These are phyloP conservation scores for Carallia brachiata DNA, from an alignment of 345 rosid genomes.

Conservation along the genomic window DNA sequence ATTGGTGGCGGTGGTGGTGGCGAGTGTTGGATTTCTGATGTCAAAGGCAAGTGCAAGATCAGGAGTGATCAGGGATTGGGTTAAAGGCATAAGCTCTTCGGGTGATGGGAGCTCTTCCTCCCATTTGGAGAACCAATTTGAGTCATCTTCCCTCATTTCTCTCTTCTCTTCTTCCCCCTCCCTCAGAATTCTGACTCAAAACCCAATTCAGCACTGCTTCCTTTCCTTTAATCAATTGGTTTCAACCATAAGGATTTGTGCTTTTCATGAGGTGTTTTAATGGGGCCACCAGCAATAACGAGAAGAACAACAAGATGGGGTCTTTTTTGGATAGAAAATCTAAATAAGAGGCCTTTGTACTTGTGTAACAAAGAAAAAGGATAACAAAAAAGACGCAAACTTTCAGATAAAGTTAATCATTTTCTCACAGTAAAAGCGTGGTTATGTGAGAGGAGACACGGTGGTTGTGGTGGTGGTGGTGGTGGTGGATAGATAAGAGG, in stretches of 20 bases:
- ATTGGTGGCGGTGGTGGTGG: constrained; percentile 6
- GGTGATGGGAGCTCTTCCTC: constrained; percentile 88
- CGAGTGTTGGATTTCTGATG: constrained; percentile 40
- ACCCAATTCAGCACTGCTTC: constrained; percentile 19
- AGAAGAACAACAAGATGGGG: background rate
- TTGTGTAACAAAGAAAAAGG: background rate
- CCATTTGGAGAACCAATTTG: constrained; percentile 82
- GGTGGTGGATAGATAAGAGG: background rate
- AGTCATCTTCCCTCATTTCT: constrained; percentile 71
- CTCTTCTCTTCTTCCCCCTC: background rate
- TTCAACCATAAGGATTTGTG: background rate
- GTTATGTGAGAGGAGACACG: background rate
- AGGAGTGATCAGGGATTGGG: constrained; percentile 86
- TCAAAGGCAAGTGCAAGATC: constrained; percentile 94
- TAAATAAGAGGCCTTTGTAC: background rate
- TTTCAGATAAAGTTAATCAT: background rate
- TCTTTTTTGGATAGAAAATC: background rate
- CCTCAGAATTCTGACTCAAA: constrained; percentile 6
- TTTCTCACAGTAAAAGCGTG: background rate
- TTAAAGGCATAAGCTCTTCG: constrained; percentile 82
- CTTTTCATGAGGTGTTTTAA: background rate
- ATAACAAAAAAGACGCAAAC: background rate
- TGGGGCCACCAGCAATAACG: background rate
- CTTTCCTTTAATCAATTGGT: constrained; percentile 4
- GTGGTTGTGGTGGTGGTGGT: background rate